These are phyloP conservation scores for Talaromyces rugulosus DNA, from an alignment of 2,329 filamentous ascomycete species.

Conservation along the genomic window DNA sequence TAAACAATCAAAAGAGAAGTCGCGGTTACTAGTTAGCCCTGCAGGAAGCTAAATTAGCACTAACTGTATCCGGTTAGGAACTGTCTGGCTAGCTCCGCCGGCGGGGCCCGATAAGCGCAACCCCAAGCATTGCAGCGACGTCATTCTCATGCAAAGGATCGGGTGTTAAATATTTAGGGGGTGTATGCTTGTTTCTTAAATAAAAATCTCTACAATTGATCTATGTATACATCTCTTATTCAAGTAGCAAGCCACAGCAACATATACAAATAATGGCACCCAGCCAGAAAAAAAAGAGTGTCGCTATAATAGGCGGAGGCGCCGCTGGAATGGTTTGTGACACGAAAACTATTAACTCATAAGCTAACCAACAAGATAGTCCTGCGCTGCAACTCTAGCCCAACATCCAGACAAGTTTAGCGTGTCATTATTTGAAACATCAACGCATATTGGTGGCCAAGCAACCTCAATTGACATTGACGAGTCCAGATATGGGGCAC, in stretches of 20 bases:
- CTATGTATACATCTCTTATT: background rate
- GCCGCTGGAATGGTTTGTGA: constrained; percentile 56
- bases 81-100: background rate
- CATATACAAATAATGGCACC: background rate
- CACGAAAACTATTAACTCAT: constrained; percentile 14
- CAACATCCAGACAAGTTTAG: constrained; percentile 63
- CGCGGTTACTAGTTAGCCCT: background rate
- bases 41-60: background rate
- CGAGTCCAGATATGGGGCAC: constrained; percentile 53
- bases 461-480: constrained; percentile 57
- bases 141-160: constrained; percentile 6
- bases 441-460: constrained; percentile 57
- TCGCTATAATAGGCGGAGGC: constrained; percentile 60
- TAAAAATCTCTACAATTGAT: background rate
- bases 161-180: background rate
- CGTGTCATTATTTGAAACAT: constrained; percentile 59
- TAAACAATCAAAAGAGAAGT: background rate
- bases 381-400: constrained; percentile 63
- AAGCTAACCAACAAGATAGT: constrained; percentile 33
- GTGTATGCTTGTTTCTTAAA: background rate
- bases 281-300: constrained; percentile 42
- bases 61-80: background rate
- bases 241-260: background rate
- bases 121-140: constrained; percentile 5
- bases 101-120: constrained; percentile 5